phyloP scores from a whole-genome alignment of 164 flowering plant genomes.

The Liriodendron chinense region DNA sequence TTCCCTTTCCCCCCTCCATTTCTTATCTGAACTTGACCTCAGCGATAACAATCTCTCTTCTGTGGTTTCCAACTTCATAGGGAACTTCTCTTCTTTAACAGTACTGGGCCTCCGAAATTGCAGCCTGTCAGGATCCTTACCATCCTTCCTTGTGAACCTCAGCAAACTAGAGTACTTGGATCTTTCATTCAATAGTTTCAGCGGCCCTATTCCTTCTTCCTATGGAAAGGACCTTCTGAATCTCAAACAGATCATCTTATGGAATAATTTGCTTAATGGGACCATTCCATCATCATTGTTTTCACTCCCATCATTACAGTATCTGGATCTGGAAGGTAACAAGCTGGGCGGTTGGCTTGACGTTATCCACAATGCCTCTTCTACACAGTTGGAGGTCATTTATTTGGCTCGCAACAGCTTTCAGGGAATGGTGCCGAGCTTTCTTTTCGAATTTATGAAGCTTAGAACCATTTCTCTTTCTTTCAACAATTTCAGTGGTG shows the following conservation, averaged over 20 bases:
- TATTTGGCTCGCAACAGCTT: constrained; percentile 27
- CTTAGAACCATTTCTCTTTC: constrained; percentile 27
- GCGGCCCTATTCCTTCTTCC: too few relatives aligned
- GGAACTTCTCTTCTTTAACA: too few relatives aligned
- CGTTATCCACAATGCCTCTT: constrained; percentile 13
- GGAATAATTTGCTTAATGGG: constrained; percentile 37
- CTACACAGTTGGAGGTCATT: constrained; percentile 10
- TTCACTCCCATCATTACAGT: constrained; percentile 29
- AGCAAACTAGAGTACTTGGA: too few relatives aligned
- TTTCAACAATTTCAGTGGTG: constrained; percentile 36
- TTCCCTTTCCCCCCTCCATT: too few relatives aligned
- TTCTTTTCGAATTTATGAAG: constrained; percentile 16
- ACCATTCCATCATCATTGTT: constrained; percentile 38
- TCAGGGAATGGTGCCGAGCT: constrained; percentile 32
- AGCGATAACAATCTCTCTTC: too few relatives aligned
- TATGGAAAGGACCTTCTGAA: constrained; percentile 18
- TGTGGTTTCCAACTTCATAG: too few relatives aligned
- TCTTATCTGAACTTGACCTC: too few relatives aligned
- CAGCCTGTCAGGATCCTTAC: too few relatives aligned
- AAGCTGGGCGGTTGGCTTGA: constrained; percentile 25
- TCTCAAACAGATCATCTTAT: constrained; percentile 28
- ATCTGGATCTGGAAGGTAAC: constrained; percentile 29
- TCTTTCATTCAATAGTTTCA: too few relatives aligned
- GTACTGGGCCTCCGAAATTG: too few relatives aligned
- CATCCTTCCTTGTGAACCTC: too few relatives aligned